A percentile compares a stretch with the other conserved stretches of the same genome.
These are phyloP conservation scores for Ogataea polymorpha DNA, from an alignment of 805 yeast genomes.

Conservation along the genomic window DNA sequence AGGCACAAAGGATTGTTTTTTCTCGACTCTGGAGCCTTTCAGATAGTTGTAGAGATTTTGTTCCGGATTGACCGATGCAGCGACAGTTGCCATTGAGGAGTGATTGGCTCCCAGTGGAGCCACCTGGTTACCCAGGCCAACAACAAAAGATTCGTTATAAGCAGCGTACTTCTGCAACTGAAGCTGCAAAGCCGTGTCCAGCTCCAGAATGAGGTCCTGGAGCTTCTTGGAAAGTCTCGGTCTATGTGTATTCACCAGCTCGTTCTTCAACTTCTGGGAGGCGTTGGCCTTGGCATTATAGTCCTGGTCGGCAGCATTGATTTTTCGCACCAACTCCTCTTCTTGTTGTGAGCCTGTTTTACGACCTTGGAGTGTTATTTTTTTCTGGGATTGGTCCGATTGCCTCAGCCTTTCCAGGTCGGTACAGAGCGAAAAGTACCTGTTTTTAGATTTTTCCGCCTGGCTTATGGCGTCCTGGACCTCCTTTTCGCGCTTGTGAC, in stretches of 20 bases:
- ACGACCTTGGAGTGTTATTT: slow-evolving; percentile 74
- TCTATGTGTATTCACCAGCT: slow-evolving; percentile 66
- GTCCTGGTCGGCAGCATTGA: slow-evolving; percentile 81
- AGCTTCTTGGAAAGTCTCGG: slow-evolving; percentile 73
- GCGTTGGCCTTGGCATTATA: slow-evolving; percentile 73
- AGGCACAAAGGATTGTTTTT: slow-evolving; percentile 47
- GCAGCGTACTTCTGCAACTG: slow-evolving; percentile 89
- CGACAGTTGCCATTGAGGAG: slow-evolving; percentile 68
- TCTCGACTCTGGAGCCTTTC: slow-evolving; percentile 31
- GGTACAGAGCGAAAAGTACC: slow-evolving; percentile 75
- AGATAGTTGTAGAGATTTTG: slow-evolving; percentile 73
- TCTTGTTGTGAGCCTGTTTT: slow-evolving; percentile 84
- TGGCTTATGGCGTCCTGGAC: slow-evolving; percentile 75
- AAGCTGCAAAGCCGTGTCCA: slow-evolving; percentile 85
- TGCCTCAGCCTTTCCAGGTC: slow-evolving; percentile 77
- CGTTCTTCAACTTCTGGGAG: slow-evolving; percentile 71
- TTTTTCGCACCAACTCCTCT: slow-evolving; percentile 79
- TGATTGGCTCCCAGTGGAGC: slow-evolving; percentile 58
- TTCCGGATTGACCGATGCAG: slow-evolving; percentile 78
- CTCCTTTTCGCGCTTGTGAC: slow-evolving; percentile 77
- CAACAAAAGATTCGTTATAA: slow-evolving; percentile 75
- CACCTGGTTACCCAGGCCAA: slow-evolving; percentile 82
- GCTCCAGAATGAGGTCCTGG: slow-evolving; percentile 75
- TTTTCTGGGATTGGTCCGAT: slow-evolving; percentile 81
- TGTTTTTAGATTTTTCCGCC: slow-evolving; percentile 84